phyloP scores from a whole-genome alignment of 257 asterid species.

The Henckelia pumila region DNA sequence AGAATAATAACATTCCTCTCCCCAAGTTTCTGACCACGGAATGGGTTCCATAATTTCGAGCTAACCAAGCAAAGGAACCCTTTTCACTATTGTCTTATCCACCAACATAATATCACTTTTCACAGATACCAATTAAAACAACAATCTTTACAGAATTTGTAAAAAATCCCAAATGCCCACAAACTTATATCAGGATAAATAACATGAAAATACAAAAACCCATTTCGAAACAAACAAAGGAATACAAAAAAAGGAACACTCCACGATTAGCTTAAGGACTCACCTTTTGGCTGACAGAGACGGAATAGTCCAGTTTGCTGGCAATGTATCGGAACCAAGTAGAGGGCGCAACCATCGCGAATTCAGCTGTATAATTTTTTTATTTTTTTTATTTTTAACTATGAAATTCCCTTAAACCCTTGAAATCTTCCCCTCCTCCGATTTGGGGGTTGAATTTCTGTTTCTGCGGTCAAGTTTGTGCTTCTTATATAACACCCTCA shows the following conservation, averaged over 20 bases:
- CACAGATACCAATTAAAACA: background rate
- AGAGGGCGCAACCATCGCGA: constrained; percentile 57
- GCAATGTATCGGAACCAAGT: constrained; percentile 63
- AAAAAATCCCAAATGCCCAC: constrained; percentile 10
- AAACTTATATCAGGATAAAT: background rate
- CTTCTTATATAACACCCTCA: no score
- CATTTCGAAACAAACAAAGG: constrained; percentile 8
- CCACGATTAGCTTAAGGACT: background rate
- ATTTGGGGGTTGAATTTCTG: background rate
- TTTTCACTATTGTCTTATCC: background rate
- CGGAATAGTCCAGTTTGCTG: constrained; percentile 54
- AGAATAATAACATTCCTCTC: no score
- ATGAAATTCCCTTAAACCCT: constrained; percentile 31
- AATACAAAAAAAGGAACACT: background rate
- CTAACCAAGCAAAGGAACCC: constrained; percentile 4
- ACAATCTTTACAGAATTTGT: background rate
- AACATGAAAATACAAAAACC: background rate
- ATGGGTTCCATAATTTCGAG: background rate
- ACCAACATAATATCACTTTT: background rate
- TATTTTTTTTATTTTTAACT: no score
- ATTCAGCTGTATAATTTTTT: background rate
- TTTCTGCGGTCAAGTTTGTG: background rate
- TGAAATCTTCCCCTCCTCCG: background rate
- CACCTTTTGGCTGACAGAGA: constrained; percentile 52
- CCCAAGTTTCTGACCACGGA: background rate